Percentiles rank a stretch among this genome's conserved stretches.
These are phyloP conservation scores for Trichothecium sympodiale DNA, from an alignment of 2,329 filamentous ascomycete genomes.

Conservation along the genomic window DNA sequence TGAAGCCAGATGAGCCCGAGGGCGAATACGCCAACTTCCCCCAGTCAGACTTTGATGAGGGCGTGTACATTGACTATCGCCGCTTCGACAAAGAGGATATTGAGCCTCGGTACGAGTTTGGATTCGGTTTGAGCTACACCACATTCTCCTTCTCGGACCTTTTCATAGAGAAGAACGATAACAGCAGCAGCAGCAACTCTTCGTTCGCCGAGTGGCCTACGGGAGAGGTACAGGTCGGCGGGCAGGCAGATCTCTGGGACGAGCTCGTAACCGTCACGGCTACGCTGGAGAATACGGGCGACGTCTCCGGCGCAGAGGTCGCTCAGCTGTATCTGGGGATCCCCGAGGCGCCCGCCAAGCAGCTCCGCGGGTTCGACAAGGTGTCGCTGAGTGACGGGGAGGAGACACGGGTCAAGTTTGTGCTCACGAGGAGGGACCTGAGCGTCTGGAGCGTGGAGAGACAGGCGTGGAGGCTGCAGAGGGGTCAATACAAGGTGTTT, in stretches of 20 bases:
- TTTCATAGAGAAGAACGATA: conserved; percentile 16
- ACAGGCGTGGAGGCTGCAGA: conserved; percentile 48
- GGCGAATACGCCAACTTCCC: conserved; percentile 38
- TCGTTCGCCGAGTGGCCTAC: conserved; percentile 21
- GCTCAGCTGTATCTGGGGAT: conserved; percentile 37
- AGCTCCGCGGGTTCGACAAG: conserved; percentile 60
- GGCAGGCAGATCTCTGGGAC: conserved; percentile 36
- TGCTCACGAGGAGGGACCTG: conserved; percentile 50
- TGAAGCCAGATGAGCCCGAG: conserved; percentile 27
- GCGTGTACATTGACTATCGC: conserved; percentile 42
- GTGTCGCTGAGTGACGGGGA: conserved; percentile 33
- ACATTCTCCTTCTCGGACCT: conserved; percentile 37
- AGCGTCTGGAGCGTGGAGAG: conserved; percentile 53
- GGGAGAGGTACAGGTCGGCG: conserved; percentile 28
- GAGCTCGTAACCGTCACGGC: conserved; percentile 26
- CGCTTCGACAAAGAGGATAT: conserved; percentile 38
- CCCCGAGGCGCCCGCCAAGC: conserved; percentile 36
- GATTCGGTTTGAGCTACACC: conserved; percentile 46
- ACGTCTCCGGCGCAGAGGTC: conserved; percentile 31
- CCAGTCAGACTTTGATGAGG: conserved; percentile 40
- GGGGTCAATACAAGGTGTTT: conserved; percentile 30
- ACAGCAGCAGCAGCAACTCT: not conserved
- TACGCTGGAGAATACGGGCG: conserved; percentile 30
- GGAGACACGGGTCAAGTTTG: conserved; percentile 33
- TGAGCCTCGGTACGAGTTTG: conserved; percentile 42